Conservation (phyloP, 2,329 filamentous ascomycete species). For the Aspergillus udagawae region DNA sequence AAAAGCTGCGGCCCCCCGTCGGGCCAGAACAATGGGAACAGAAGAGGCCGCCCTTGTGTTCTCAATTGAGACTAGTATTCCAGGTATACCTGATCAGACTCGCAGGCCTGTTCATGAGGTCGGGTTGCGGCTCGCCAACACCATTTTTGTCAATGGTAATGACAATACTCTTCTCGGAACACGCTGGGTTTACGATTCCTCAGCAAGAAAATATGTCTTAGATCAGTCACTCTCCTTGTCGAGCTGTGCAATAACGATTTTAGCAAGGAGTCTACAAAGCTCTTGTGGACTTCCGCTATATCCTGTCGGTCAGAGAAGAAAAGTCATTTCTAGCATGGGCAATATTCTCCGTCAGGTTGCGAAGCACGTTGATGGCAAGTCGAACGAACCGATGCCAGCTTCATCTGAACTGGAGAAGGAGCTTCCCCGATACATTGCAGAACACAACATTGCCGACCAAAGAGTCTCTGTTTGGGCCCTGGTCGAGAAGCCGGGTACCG, state of each 20-base stretch:
- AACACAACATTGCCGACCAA: slow-evolving; percentile 34
- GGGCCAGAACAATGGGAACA: slow-evolving; percentile 24
- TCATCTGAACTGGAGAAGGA: slow-evolving; percentile 40
- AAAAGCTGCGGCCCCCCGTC: slow-evolving; percentile 25
- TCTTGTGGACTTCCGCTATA: slow-evolving; percentile 30
- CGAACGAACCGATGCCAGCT: slow-evolving; percentile 33
- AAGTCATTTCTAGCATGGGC: slow-evolving; percentile 40
- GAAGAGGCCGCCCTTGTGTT: slow-evolving; percentile 33
- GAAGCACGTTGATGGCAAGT: slow-evolving; percentile 26
- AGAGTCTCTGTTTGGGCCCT: slow-evolving; percentile 41
- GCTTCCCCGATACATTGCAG: slow-evolving; percentile 37
- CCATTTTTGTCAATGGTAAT: slow-evolving; percentile 40
- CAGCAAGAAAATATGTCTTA: slow-evolving; percentile 19
- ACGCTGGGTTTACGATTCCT: slow-evolving; percentile 28
- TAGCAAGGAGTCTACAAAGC: slow-evolving; percentile 12
- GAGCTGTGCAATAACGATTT: slow-evolving; percentile 26
- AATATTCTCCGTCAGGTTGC: slow-evolving; percentile 40
- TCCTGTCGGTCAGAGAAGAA: slow-evolving; percentile 34
- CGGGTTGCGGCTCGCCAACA: slow-evolving; percentile 40
- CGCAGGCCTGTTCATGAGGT: slow-evolving; percentile 25
- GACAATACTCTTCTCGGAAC: slow-evolving; percentile 37
- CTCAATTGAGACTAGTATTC: slow-evolving; percentile 15
- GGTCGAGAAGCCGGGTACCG: slow-evolving; percentile 26
- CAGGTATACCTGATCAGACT: slow-evolving; percentile 1
- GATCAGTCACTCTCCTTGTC: slow-evolving; percentile 27